Base-by-base conservation (phyloP, 2,329 filamentous ascomycete species). In the Diaporthe nobilis region DNA sequence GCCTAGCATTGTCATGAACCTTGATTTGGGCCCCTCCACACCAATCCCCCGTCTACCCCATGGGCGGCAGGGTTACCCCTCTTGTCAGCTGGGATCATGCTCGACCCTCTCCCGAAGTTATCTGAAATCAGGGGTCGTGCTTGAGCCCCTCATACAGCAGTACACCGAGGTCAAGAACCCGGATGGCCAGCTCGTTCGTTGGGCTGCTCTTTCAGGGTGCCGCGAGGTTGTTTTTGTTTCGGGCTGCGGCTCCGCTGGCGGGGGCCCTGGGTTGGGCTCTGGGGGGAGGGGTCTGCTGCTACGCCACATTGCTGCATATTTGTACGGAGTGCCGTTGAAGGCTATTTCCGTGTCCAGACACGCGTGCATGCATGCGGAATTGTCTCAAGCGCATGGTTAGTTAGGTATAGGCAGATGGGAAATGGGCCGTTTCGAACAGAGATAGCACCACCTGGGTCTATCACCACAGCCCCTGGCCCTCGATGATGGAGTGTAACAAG, bases 91-190 rank as follows among this genome's bases (percentile, higher is more conserved):
- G 44, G 44, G 63, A 68, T 68, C 22, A 68, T 68, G 65, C 65
- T 68, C 65, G 44, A 53, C 22, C 13, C 31, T 53, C 47, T 39
- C 47, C 65, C 31, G 47, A 68, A 39, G 65, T 28, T 39, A 13
- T 53, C 65, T 68, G 65, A 53, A 53, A 68, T 68, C 65, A 68
- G 65, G 65, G 47, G 65, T 68, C 44, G 65, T 68, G 65, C 65
- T 39, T 53, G 60, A 47, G 60, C 47, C 63, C 47, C 53, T 39
- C 37, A 39, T 13, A 13, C 37, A 31, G 2, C 6, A 28, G 5
- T 13, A 39, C 31, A 68, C 28, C 22, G 47, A 53, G 60, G 60
- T 44, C 65, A 37, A 39, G 65, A 68, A 68, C 47, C 47, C 47
- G 65, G 65, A 68, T 53, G 65, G 47, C 31, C 47, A 39, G 13